Percentiles rank a stretch among this genome's conserved stretches.
Conservation (phyloP, 306 rosid species). For the Styphnolobium japonicum region DNA sequence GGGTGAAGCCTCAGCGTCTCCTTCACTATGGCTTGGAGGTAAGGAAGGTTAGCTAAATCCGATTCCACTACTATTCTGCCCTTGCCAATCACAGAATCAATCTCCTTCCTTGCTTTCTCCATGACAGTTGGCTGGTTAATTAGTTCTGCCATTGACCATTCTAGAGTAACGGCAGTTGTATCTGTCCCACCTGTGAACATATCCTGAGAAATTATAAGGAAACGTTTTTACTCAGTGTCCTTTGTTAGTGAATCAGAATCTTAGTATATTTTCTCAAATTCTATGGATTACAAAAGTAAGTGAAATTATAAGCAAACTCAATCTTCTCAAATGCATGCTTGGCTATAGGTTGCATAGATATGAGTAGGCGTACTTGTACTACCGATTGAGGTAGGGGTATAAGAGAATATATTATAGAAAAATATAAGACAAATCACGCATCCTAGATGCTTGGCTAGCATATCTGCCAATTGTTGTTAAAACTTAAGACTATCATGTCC, state of each 20-base stretch:
- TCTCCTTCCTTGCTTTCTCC: constrained; percentile 68
- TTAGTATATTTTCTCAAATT: not conserved
- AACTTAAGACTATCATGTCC: not conserved
- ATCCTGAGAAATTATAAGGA: constrained; percentile 31
- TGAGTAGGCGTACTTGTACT: too few species aligned
- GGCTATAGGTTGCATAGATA: not conserved
- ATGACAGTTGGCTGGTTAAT: constrained; percentile 55
- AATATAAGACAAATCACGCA: too few species aligned
- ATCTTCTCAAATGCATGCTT: not conserved
- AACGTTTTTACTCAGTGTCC: not conserved
- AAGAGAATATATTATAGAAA: too few species aligned
- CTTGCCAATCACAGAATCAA: constrained; percentile 47
- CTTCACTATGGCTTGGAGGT: constrained; percentile 64
- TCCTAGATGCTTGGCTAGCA: not conserved
- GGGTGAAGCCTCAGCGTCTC: constrained; percentile 84
- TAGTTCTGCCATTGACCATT: constrained; percentile 66
- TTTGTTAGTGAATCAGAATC: not conserved
- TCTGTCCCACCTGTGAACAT: constrained; percentile 60
- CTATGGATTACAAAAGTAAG: not conserved
- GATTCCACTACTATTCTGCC: constrained; percentile 47
- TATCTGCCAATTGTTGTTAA: not conserved
- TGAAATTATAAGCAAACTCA: not conserved
- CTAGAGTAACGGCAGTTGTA: constrained; percentile 41
- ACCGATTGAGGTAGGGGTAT: too few species aligned
- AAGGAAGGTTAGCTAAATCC: constrained; percentile 55